Evolutionary conservation across 2,329 filamentous ascomycete genomes (phyloP).

Genomic region (Huntiella abstrusa): DNA sequence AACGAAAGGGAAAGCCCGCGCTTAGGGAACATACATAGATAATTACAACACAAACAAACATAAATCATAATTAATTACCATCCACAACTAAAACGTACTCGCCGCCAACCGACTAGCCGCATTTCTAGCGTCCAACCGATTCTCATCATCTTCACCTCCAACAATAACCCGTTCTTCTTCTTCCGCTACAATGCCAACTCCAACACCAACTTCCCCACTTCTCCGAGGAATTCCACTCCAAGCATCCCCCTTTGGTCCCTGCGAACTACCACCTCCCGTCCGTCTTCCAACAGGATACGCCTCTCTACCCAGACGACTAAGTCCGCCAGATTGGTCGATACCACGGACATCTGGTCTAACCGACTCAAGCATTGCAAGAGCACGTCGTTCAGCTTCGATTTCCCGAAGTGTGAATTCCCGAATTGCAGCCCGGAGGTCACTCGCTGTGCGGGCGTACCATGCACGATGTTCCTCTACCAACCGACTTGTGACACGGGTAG

Average conservation of each 20-base stretch:
- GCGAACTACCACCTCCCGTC: conserved; percentile 62
- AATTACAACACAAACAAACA: not conserved
- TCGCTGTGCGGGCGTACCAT: conserved; percentile 75
- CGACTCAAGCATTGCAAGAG: conserved; percentile 78
- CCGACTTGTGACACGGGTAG: conserved; percentile 73
- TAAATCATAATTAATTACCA: not conserved
- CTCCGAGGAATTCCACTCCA: conserved; percentile 81
- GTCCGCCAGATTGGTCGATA: conserved; percentile 77
- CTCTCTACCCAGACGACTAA: conserved; percentile 78
- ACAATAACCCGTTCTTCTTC: conserved; percentile 26
- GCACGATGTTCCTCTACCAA: conserved; percentile 72
- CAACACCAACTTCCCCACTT: conserved; percentile 21
- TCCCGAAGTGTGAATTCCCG: conserved; percentile 86
- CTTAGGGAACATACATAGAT: not conserved
- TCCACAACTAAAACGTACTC: conserved; percentile 56
- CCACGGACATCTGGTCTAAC: conserved; percentile 83
- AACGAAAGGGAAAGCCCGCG: too few relatives aligned
- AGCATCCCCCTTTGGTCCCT: conserved; percentile 93
- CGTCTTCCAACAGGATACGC: conserved; percentile 59
- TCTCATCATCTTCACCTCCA: conserved; percentile 72
- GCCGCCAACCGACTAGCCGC: conserved; percentile 84
- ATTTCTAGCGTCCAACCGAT: conserved; percentile 86
- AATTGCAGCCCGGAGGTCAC: conserved; percentile 67
- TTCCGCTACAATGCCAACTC: conserved; percentile 18
- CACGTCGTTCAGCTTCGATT: conserved; percentile 87